Evolutionary conservation across 2,329 filamentous ascomycete species (phyloP).

Genomic region (Dothideomycetes sp.): DNA sequence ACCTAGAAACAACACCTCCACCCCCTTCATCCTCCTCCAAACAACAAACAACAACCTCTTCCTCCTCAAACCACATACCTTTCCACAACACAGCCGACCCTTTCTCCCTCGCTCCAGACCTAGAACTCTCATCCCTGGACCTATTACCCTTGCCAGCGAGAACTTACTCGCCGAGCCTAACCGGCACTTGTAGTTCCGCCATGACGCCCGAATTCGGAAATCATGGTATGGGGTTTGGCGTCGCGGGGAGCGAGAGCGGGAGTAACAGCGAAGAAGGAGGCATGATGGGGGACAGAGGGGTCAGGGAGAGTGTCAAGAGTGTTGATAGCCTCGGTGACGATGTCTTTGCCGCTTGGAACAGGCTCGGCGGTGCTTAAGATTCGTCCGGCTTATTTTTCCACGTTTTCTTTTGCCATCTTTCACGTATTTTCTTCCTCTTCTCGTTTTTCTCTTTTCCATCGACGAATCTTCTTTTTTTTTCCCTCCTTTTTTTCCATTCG

Average conservation of each 20-base stretch:
- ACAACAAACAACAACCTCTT: not conserved
- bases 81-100: slow-evolving; percentile 15
- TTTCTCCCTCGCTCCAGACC: slow-evolving; percentile 14
- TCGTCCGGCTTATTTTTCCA: not conserved
- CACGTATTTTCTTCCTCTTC: not conserved
- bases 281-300: slow-evolving; percentile 1
- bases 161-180: slow-evolving; percentile 5
- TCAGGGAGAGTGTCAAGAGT: slow-evolving; percentile 9
- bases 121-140: slow-evolving; percentile 15
- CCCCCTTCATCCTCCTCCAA: slow-evolving; percentile 7
- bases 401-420: not conserved
- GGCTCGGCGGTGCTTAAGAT: slow-evolving; percentile 9
- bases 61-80: slow-evolving; percentile 9
- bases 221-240: slow-evolving; percentile 1
- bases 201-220: slow-evolving; percentile 10
- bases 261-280: slow-evolving; percentile 1
- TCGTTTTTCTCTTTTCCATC: too few species aligned
- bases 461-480: too few species aligned
- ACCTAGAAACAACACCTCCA: too few species aligned
- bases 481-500: too few species aligned
- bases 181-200: slow-evolving; percentile 9
- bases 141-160: slow-evolving; percentile 11
- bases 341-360: slow-evolving; percentile 14
- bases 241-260: slow-evolving; percentile 2
- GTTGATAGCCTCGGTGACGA: slow-evolving; percentile 13